Base-by-base conservation (phyloP, 2,329 filamentous ascomycete species). In the Mycosphaerella arachidis region DNA sequence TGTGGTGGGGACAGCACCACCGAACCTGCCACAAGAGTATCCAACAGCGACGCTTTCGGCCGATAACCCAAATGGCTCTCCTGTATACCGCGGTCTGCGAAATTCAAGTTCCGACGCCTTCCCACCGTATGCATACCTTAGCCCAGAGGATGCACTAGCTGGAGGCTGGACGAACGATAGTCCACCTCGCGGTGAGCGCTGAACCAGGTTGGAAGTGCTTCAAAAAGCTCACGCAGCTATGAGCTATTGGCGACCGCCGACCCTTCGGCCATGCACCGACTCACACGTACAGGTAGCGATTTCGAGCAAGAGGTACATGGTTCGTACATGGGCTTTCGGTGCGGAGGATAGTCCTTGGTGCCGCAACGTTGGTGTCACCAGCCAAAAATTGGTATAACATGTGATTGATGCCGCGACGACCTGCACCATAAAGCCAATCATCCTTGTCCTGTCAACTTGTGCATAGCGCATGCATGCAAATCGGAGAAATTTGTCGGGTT, bases 1-100 rank as follows among this genome's bases (percentile, higher is more conserved):
- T 43, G 40, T 65, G 4, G 48, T 56, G 8, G 52, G 59, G 27
- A 43, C 57, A 29, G 35, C 31, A 16, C 63, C 63, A 20, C 64
- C 56, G 16, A 63, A 58, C 50, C 29, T 64, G 48, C 60, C 58
- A 13, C 62, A 65, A 35, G 57, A 61, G 10, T 66, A 63, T 46
- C 65, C 64, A 10, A 45, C 56, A 10, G 58, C 56, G n/a, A 62
- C 58, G 29, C 35, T 58, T 27, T 5, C 48, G 27, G 29, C 63
- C 24, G 54, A 60, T 30, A 55, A 18, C 40, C 18, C 18, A 29
- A 27, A 45, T 18, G 29, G 24, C 16, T 33, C 40, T 12, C 43
- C 54, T n/a, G 30, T 65, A 6, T 63, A 65, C 48, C 57, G 57
- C n/a, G 60, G 60, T 9, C 29, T 62, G 50, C 51, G 58, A 27